These are phyloP conservation scores for Vararia minispora DNA, from an alignment of 768 basidiomycete species.

Conservation along the genomic window DNA sequence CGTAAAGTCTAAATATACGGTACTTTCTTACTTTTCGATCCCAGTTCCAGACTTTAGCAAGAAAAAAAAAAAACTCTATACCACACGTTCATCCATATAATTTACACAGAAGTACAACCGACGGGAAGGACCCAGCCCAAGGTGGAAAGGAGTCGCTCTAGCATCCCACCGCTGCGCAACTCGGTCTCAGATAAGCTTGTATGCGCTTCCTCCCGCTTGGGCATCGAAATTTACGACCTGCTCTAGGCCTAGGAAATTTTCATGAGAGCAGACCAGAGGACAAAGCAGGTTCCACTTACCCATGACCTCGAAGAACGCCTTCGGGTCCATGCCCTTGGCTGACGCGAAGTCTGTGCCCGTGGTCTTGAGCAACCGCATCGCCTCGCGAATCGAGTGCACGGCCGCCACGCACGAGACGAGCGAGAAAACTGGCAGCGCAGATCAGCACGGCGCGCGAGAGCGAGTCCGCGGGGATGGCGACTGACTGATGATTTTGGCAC, in stretches of 20 bases:
- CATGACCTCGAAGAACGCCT: conserved; percentile 70
- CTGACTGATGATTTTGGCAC: conserved; percentile 72
- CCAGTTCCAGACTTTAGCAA: too few relatives aligned
- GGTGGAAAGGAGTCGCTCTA: too few relatives aligned
- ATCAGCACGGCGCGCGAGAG: neutral
- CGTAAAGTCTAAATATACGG: too few relatives aligned
- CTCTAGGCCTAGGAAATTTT: conserved; percentile 30
- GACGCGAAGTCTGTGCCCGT: conserved; percentile 63
- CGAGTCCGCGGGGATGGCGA: too few relatives aligned
- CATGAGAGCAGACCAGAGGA: conserved; percentile 2
- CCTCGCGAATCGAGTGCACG: conserved; percentile 67
- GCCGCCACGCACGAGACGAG: conserved; percentile 68
- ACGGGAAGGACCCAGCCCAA: too few relatives aligned
- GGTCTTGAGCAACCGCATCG: conserved; percentile 65
- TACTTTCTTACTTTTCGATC: too few relatives aligned
- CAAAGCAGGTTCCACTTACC: conserved; percentile 27
- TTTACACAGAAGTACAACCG: too few relatives aligned
- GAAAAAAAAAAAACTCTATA: too few relatives aligned
- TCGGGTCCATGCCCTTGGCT: conserved; percentile 60
- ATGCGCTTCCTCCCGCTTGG: conserved; percentile 7
- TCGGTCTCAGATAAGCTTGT: conserved; percentile 1
- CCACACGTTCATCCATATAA: too few relatives aligned
- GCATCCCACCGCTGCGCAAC: too few relatives aligned
- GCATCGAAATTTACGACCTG: conserved; percentile 45
- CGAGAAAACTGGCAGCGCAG: conserved; percentile 47